phyloP scores from a whole-genome alignment of 1,284 basidiomycete species.

The Pseudozyma tsukubaensis region DNA sequence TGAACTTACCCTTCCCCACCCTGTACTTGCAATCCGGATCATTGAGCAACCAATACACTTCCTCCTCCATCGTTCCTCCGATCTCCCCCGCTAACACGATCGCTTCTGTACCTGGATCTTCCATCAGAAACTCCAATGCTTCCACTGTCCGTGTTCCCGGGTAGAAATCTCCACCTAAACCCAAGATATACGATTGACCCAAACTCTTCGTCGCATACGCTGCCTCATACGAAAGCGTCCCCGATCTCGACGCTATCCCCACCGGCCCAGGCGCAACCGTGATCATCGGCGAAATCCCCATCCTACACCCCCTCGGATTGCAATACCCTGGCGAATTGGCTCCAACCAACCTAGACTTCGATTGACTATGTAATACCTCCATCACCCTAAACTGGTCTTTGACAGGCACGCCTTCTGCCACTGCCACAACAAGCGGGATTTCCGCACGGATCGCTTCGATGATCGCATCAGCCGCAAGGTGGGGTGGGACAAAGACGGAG shows the following conservation, averaged over 20 bases:
- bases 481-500: conserved; percentile 57
- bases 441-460: conserved; percentile 58
- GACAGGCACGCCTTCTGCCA: conserved; percentile 57
- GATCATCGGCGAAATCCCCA: conserved; percentile 54
- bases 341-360: conserved; percentile 47
- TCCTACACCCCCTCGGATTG: conserved; percentile 54
- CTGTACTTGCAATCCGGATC: conserved; percentile 29
- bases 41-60: conserved; percentile 44
- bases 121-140: conserved; percentile 54
- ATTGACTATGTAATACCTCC: conserved; percentile 53
- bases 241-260: conserved; percentile 54
- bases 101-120: conserved; percentile 31
- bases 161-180: conserved; percentile 60
- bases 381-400: conserved; percentile 57
- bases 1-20: conserved; percentile 14
- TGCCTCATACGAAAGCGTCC: conserved; percentile 64
- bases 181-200: conserved; percentile 56
- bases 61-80: conserved; percentile 61
- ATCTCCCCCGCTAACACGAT: conserved; percentile 59
- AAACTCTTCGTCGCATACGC: conserved; percentile 39
- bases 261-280: conserved; percentile 39
- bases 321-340: conserved; percentile 57
- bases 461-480: conserved; percentile 53
- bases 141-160: conserved; percentile 64
- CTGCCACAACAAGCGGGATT: conserved; percentile 54